Evolutionary conservation across 768 basidiomycete genomes (phyloP).

Genomic region (Collybiopsis luxurians): DNA sequence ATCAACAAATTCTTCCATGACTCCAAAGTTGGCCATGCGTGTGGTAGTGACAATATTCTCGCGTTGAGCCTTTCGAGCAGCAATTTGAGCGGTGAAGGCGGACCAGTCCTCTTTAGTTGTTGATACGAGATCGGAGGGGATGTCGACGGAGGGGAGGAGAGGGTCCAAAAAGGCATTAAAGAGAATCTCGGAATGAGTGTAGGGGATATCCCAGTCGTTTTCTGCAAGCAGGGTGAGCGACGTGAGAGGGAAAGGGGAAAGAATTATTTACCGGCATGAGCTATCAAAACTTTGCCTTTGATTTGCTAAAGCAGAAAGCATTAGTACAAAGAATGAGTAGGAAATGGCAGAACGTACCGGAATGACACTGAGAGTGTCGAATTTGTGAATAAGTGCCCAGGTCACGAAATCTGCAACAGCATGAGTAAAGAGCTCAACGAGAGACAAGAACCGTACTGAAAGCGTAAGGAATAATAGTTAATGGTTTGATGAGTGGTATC

Average conservation of each 20-base stretch:
- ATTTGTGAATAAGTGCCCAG: constrained; percentile 51
- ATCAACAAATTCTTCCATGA: constrained; percentile 49
- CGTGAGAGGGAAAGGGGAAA: not conserved
- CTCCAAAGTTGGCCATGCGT: constrained; percentile 46
- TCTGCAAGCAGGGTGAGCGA: constrained; percentile 16
- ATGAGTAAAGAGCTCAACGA: not conserved
- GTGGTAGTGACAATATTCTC: constrained; percentile 42
- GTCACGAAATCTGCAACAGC: constrained; percentile 46
- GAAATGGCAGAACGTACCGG: constrained; percentile 38
- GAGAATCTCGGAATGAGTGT: constrained; percentile 63
- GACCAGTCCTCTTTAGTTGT: constrained; percentile 41
- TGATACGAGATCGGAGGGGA: constrained; percentile 34
- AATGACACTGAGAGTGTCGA: constrained; percentile 61
- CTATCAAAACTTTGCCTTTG: constrained; percentile 65
- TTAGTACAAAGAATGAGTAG: not conserved
- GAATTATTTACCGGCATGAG: constrained; percentile 50
- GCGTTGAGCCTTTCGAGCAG: constrained; percentile 38
- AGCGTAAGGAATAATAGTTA: constrained; percentile 59
- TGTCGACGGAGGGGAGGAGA: constrained; percentile 45
- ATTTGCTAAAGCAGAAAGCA: constrained; percentile 44
- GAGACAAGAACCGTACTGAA: constrained; percentile 47
- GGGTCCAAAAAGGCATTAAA: constrained; percentile 68
- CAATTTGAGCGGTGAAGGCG: constrained; percentile 34
- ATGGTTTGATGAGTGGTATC: constrained; percentile 69
- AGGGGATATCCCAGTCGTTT: constrained; percentile 73